Evolutionary conservation across 2,329 filamentous ascomycete species (phyloP).

Genomic region (Fusarium graminum): DNA sequence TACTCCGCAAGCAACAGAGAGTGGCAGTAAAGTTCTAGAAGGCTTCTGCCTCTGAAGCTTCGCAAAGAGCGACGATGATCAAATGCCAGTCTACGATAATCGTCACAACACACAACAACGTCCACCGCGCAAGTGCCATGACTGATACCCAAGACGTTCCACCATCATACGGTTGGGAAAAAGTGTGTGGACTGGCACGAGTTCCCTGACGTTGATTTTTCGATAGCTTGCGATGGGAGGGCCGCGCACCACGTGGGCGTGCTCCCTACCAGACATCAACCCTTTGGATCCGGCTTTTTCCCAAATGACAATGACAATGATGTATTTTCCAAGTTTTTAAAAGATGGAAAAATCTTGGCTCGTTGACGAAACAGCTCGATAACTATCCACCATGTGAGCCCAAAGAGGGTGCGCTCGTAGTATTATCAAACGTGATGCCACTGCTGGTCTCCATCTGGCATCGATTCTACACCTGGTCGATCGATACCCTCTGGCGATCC

Average conservation of each 20-base stretch:
- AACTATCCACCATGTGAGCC: slow-evolving; percentile 36
- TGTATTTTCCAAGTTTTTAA: slow-evolving; percentile 30
- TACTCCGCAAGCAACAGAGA: neutral
- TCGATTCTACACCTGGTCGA: slow-evolving; percentile 30
- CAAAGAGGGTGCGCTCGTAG: slow-evolving; percentile 6
- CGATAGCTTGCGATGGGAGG: slow-evolving; percentile 39
- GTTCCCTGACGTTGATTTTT: slow-evolving; percentile 29
- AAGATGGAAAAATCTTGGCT: neutral
- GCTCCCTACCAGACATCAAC: slow-evolving; percentile 32
- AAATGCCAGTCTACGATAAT: slow-evolving; percentile 16
- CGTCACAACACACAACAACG: slow-evolving; percentile 7
- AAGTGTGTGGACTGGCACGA: slow-evolving; percentile 27
- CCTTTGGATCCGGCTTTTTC: slow-evolving; percentile 28
- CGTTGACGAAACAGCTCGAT: slow-evolving; percentile 22
- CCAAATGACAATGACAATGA: neutral
- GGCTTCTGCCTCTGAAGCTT: slow-evolving; percentile 33
- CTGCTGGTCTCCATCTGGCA: slow-evolving; percentile 11
- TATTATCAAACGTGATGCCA: slow-evolving; percentile 16
- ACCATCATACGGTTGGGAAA: slow-evolving; percentile 46
- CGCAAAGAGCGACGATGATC: slow-evolving; percentile 19
- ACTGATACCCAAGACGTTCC: slow-evolving; percentile 40
- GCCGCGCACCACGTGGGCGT: slow-evolving; percentile 45
- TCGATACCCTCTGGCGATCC: slow-evolving; percentile 38
- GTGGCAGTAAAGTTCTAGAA: slow-evolving; percentile 38
- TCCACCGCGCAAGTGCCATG: slow-evolving; percentile 5